These are phyloP conservation scores for Allomyces arbusculus DNA, from an alignment of 192 early-diverging fungal genomes.

Conservation along the genomic window DNA sequence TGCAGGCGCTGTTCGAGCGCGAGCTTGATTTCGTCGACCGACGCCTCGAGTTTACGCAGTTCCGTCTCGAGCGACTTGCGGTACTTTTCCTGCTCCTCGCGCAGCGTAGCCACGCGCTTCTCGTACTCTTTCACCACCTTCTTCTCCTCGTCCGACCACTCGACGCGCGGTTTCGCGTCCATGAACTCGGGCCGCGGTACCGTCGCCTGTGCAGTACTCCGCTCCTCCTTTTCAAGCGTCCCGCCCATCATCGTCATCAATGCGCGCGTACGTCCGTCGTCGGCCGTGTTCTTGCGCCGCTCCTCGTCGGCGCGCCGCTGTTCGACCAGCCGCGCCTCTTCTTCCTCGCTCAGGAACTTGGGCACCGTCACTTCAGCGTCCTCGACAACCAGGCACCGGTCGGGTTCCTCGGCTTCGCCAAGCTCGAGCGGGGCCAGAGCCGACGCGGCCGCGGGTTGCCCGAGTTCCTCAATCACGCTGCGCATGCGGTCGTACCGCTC, in stretches of 20 bases:
- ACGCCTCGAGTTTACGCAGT: constrained; percentile 26
- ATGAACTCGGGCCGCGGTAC: not conserved
- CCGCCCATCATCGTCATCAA: constrained; percentile 39
- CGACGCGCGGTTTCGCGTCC: constrained; percentile 20
- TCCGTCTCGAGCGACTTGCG: constrained; percentile 41
- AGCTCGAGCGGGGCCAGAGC: no score
- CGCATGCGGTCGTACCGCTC: not conserved
- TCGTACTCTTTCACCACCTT: constrained; percentile 38
- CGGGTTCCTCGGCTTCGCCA: no score
- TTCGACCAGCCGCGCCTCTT: constrained; percentile 16
- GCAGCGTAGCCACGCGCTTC: constrained; percentile 33
- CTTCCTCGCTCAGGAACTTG: constrained; percentile 25
- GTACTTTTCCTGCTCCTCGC: constrained; percentile 43
- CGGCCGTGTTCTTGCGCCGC: constrained; percentile 16
- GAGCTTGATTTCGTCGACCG: constrained; percentile 26
- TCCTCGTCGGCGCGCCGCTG: constrained; percentile 23
- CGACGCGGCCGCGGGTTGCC: no score
- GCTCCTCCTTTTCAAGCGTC: constrained; percentile 26
- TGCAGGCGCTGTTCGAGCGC: constrained; percentile 19
- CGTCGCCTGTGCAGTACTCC: constrained; percentile 32
- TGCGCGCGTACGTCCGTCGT: constrained; percentile 31
- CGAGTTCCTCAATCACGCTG: not conserved
- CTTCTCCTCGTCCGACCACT: constrained; percentile 34
- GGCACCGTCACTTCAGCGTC: no score
- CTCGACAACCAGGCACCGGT: no score